Evolutionary conservation across 1,139 yeast species (phyloP), one percentile per base, ranked within the genome.

Genomic region (Hyphopichia fennica): DNA sequence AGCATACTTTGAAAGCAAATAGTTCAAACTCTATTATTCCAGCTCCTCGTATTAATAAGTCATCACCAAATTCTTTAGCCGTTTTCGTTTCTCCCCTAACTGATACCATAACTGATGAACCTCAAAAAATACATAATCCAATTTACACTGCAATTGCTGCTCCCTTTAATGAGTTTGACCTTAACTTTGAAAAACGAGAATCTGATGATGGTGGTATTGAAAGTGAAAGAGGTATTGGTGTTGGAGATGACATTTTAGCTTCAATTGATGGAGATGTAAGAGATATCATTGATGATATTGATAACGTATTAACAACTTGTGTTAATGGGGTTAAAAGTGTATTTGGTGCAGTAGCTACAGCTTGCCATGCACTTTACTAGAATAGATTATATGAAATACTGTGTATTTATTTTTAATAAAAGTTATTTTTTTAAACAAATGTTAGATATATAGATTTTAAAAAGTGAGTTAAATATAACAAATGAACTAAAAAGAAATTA

Each of bases 131-230:
- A 3, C 37, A 35, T 19, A 45, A 39, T 7, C 54, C 55, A 11
- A 38, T 47, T 6, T 56, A 52, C 40, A 63, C 69, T 2, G 65
- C 69, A 2, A 44, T 49, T 35, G 69, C 63, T 1, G 42, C 58
- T 9, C 66, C 67, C 9, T 53, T 62, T 17, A 41, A 51, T 37
- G 62, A 57, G 14, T 53, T 39, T 38, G 58, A 54, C 10, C 42
- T 60, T 25, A 54, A 52, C 38, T 62, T 48, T 35, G 51, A 46
- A 23, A 45, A 52, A 33, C 34, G 41, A 25, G 42, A 40, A n/a
- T 42, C 41, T 18, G 37, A 37, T 5, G 39, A 46, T 36, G 29
- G 20, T 14, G 52, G 34, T 9, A 42, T 42, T 23, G 41, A 44
- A n/a, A 52, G 43, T 23, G 41, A 44, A n/a, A 52, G 49, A 19